Percentiles rank a stretch among this genome's conserved stretches.
Evolutionary conservation across 2,329 filamentous ascomycete species (phyloP).

Genomic region (Seiridium cupressi): DNA sequence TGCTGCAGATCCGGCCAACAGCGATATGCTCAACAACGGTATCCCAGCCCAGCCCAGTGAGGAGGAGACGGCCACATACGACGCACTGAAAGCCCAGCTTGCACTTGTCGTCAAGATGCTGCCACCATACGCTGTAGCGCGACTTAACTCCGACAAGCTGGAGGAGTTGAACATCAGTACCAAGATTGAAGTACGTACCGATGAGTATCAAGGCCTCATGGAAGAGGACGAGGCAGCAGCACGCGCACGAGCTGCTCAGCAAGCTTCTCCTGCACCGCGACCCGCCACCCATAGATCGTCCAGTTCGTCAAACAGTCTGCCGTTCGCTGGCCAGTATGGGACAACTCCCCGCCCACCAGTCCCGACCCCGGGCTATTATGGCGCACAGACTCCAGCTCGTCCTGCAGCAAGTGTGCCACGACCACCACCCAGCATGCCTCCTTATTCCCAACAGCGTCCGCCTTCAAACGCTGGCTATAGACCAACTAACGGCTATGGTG

Average conservation of each 20-base stretch:
- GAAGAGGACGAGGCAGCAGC: slow-evolving; percentile 74
- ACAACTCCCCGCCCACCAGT: slow-evolving; percentile 45
- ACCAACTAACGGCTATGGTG: slow-evolving; percentile 45
- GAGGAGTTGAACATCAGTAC: slow-evolving; percentile 79
- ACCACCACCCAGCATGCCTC: slow-evolving; percentile 36
- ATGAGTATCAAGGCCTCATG: slow-evolving; percentile 75
- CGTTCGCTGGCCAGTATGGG: slow-evolving; percentile 45
- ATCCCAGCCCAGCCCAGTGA: slow-evolving; percentile 66
- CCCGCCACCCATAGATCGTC: slow-evolving; percentile 33
- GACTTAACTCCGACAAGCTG: slow-evolving; percentile 82
- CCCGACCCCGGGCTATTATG: slow-evolving; percentile 42
- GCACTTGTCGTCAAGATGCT: slow-evolving; percentile 70
- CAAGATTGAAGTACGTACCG: slow-evolving; percentile 69
- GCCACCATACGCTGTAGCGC: slow-evolving; percentile 82
- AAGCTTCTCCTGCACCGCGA: slow-evolving; percentile 34
- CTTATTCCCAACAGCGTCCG: slow-evolving; percentile 30
- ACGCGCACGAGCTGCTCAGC: slow-evolving; percentile 44
- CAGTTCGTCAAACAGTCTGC: slow-evolving; percentile 41
- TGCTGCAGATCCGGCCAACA: slow-evolving; percentile 60
- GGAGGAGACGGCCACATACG: slow-evolving; percentile 61
- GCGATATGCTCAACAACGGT: slow-evolving; percentile 66
- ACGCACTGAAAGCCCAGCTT: slow-evolving; percentile 73
- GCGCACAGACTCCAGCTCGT: slow-evolving; percentile 36
- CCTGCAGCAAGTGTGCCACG: slow-evolving; percentile 38
- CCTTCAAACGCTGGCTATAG: slow-evolving; percentile 46